These are phyloP conservation scores for Lycium ferocissimum DNA, from an alignment of 257 asterid species.

Conservation along the genomic window DNA sequence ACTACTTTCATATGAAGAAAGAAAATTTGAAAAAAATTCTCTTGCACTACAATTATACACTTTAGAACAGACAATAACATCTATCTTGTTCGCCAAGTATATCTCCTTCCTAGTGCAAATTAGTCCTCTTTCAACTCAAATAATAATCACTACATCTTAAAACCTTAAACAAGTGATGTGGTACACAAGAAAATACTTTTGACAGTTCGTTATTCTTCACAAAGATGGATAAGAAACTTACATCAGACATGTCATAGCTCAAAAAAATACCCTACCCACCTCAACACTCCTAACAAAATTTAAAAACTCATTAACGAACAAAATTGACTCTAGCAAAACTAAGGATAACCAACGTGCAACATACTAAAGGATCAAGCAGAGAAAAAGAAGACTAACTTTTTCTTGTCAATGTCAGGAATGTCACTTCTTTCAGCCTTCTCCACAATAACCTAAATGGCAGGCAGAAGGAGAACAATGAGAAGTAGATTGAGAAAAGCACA, in stretches of 20 bases:
- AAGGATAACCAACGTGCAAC: neutral
- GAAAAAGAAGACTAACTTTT: conserved; percentile 61
- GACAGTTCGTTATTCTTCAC: neutral
- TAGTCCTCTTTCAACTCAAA: neutral
- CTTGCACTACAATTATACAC: neutral
- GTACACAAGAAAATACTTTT: neutral
- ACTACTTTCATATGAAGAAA: neutral
- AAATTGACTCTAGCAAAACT: neutral
- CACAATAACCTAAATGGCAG: conserved; percentile 68
- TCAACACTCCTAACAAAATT: neutral
- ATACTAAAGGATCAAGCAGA: neutral
- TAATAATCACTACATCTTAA: neutral
- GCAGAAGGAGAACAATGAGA: conserved; percentile 14
- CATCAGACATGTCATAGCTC: neutral
- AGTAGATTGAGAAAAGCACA: neutral
- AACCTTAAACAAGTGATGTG: neutral
- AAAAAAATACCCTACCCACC: neutral
- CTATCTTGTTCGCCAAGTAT: too few species aligned
- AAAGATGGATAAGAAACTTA: neutral
- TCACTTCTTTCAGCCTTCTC: conserved; percentile 93
- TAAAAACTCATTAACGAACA: neutral
- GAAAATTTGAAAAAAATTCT: neutral
- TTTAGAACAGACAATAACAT: neutral
- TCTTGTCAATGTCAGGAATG: conserved; percentile 93
- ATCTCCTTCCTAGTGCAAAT: neutral